Base-by-base conservation (phyloP, 2,329 filamentous ascomycete genomes). In the Penicillium corylophilum region DNA sequence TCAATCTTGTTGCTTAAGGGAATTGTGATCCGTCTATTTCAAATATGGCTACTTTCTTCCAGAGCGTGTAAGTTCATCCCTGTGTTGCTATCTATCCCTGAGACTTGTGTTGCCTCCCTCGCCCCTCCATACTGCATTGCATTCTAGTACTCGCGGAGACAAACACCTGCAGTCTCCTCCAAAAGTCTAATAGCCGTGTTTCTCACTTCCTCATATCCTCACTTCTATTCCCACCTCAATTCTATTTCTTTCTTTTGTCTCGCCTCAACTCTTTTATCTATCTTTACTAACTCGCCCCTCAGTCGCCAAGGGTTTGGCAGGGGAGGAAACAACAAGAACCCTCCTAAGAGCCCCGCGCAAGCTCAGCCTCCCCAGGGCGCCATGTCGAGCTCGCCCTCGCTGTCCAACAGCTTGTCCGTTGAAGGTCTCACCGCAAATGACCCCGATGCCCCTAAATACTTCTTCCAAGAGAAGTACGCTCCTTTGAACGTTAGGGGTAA, bases 401-500 rank as follows among this genome's bases (percentile, higher is more conserved):
- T 73, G 33, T 64, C 69, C 8, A 72, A 72, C 42, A 71, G 62
- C 45, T 57, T 69, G 31, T 67, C 65, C 42, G 50, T 70, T 31
- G 73, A 75, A 46, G 71, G 65, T 56, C 60, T 68, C 55, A 59
- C 63, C 48, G 60, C 57, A 35, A 73, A 73, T 56, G 71, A 73
- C 29, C 71, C 76, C 50, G 69, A 72, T 59, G 64, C 71, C n/a
- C 70, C 73, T 29, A 79, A 78, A 59, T 78, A 77, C 61, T 79
- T 78, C 60, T 77, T 79, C 57, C 74, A 76, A 59, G 76, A 79
- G 65, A 78, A 77, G 63, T 78, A 78, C 54, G 86, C 88, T 48
- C 89, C 87, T 69, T 85, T 95, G 66, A 95, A 96, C 60, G 92
- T 96, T 66, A 95, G 93, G 77, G 93, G 93, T 53, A 97, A 96